Evolutionary conservation across 78 protist species (phyloP).

Genomic region (Planoprotostelium fungivorum): DNA sequence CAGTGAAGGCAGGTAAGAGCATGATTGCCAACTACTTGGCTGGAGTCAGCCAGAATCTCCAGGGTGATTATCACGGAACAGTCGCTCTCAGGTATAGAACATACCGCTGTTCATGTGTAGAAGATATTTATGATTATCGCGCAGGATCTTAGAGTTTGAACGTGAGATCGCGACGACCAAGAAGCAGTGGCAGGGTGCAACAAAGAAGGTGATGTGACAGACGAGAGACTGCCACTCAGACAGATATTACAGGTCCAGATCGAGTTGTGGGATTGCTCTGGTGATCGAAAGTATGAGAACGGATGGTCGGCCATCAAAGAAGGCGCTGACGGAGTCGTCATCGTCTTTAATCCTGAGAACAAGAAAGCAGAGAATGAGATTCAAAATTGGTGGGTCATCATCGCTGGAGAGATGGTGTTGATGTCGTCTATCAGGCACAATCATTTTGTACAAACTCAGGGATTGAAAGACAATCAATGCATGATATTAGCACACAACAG

Average conservation of each 20-base stretch:
- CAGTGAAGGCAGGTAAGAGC: background rate
- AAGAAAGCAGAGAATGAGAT: background rate
- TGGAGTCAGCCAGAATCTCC: background rate
- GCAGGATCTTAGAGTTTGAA: background rate
- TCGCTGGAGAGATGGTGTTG: background rate
- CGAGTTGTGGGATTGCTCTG: background rate
- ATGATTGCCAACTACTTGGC: background rate
- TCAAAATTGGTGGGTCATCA: background rate
- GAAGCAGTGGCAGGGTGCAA: background rate
- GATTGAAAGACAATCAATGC: constrained; percentile 1
- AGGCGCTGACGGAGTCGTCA: background rate
- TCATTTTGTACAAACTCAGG: background rate
- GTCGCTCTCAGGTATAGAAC: background rate
- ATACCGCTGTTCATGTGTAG: background rate
- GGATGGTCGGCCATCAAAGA: background rate
- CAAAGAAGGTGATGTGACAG: background rate
- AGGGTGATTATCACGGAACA: background rate
- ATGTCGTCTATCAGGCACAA: background rate
- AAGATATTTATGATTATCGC: too few species aligned
- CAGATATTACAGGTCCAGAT: background rate
- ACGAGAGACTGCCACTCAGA: background rate
- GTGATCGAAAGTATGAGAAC: background rate
- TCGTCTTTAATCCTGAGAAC: background rate
- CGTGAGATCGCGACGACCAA: background rate
- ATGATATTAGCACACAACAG: background rate